Base-by-base conservation (phyloP, 108 stramenopile genomes). In the Pseudonitzschia pungens region DNA sequence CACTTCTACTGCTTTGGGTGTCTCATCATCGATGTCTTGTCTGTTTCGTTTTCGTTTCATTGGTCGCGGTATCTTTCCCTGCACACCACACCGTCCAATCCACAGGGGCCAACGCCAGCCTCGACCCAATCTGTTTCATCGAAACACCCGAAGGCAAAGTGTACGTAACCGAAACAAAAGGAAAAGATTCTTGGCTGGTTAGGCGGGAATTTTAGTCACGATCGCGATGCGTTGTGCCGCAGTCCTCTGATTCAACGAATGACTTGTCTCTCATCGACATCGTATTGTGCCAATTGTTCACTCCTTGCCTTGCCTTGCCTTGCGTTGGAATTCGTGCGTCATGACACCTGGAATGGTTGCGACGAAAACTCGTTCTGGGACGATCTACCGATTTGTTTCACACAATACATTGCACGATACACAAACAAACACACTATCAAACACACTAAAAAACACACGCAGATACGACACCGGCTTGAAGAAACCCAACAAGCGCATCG, bases 71-170 rank as follows among this genome's bases (percentile, higher is more conserved):
- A 2, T 10, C 0, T 55, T 55, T 11, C 54, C 2, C 10, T 89
- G 2, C 54, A 2, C 16, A 12, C 16, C 54, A 24, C 45, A 18
- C 45, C 45, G 45, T 18, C 2, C 45, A 18, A 48, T 11, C 10
- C 45, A 18, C 54, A 55, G 54, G 93, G 93, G 96, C 96, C 29
- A 96, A 96, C 78, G 88, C 93, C 1, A 76, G 76, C 11, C 84
- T 96, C 78, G 93, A 96, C 83, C 87, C 89, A 24, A 89, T 96
- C 71, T 93, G 92, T 65, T 96, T 96, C 69, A 58, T 89, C 60
- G 92, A 96, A 80, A 92, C 89, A 20, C 88, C 86, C 4, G 77
- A 91, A 9, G 94, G 94, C 1, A 92, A 90, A 71, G 91, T 93
- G 75, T 81, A 83, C 83, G 89, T 55, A 55, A 3, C 26, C 1